These are phyloP conservation scores for Stygiomarasmius scandens DNA, from an alignment of 1,284 basidiomycete species.

Conservation along the genomic window DNA sequence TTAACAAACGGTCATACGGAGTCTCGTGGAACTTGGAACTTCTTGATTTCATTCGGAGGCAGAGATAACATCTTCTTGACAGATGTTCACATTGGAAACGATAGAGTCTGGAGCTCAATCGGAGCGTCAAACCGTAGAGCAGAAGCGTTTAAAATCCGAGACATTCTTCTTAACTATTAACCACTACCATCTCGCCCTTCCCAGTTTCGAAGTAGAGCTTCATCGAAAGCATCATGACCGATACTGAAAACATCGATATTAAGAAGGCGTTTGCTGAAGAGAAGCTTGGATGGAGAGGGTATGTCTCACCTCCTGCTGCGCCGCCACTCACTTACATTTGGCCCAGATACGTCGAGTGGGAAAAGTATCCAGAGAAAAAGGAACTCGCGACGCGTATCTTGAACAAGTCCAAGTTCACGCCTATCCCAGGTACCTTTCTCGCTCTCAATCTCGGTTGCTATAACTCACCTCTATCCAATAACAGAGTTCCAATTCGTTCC, in stretches of 20 bases:
- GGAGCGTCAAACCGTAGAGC: too few relatives aligned
- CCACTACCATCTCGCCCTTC: too few relatives aligned
- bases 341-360: conserved; percentile 51
- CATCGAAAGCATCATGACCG: background rate
- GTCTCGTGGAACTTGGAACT: too few relatives aligned
- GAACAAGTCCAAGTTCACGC: conserved; percentile 42
- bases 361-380: conserved; percentile 48
- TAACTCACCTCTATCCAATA: background rate
- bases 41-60: too few relatives aligned
- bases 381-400: conserved; percentile 41
- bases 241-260: conserved; percentile 3
- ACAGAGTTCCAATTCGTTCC: conserved; percentile 54
- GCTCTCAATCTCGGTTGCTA: background rate
- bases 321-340: background rate
- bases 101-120: too few relatives aligned
- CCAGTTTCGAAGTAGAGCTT: too few relatives aligned
- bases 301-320: conserved; percentile 8
- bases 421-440: conserved; percentile 38
- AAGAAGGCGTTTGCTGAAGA: conserved; percentile 36
- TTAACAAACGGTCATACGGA: too few relatives aligned
- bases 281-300: conserved; percentile 38
- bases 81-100: too few relatives aligned
- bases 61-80: too few relatives aligned
- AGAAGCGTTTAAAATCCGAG: too few relatives aligned
- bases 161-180: too few relatives aligned